A percentile compares a stretch with the other conserved stretches of the same genome.
Conservation (phyloP, 2,329 filamentous ascomycete genomes). For the Hansfordia pulvinata region DNA sequence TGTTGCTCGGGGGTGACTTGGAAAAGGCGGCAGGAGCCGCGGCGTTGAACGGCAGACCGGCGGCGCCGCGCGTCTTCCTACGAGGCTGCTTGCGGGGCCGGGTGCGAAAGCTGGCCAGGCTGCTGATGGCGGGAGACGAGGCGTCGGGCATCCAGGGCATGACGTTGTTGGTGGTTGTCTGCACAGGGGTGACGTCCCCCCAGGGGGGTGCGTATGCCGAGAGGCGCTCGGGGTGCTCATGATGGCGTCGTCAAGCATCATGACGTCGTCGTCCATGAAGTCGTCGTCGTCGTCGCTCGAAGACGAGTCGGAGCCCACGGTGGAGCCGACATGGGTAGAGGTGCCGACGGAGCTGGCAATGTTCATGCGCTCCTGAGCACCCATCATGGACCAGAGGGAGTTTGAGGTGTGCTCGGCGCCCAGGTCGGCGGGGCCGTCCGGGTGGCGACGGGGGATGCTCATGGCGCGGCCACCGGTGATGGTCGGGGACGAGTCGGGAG, state of each 20-base stretch:
- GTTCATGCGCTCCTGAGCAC: slow-evolving; percentile 53
- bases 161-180: slow-evolving; percentile 28
- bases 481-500: slow-evolving; percentile 81
- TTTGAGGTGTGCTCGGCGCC: slow-evolving; percentile 52
- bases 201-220: slow-evolving; percentile 56
- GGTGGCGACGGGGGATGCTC: slow-evolving; percentile 45
- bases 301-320: slow-evolving; percentile 68
- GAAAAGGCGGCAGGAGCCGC: slow-evolving; percentile 33
- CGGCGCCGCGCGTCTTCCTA: slow-evolving; percentile 30
- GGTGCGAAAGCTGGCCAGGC: slow-evolving; percentile 72
- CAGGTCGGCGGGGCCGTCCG: slow-evolving; percentile 33
- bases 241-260: slow-evolving; percentile 72
- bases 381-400: slow-evolving; percentile 58
- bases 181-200: slow-evolving; percentile 33
- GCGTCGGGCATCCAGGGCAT: slow-evolving; percentile 50
- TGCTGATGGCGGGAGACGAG: slow-evolving; percentile 60
- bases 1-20: slow-evolving; percentile 54
- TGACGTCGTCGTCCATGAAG: slow-evolving; percentile 57
- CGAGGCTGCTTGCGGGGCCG: slow-evolving; percentile 55
- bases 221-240: slow-evolving; percentile 68
- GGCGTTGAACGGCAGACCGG: slow-evolving; percentile 36
- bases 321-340: slow-evolving; percentile 47
- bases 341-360: slow-evolving; percentile 75
- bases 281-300: slow-evolving; percentile 60
- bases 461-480: slow-evolving; percentile 55